Base-by-base conservation (phyloP, 305 asterid genomes). In the Fraxinus floribunda region DNA sequence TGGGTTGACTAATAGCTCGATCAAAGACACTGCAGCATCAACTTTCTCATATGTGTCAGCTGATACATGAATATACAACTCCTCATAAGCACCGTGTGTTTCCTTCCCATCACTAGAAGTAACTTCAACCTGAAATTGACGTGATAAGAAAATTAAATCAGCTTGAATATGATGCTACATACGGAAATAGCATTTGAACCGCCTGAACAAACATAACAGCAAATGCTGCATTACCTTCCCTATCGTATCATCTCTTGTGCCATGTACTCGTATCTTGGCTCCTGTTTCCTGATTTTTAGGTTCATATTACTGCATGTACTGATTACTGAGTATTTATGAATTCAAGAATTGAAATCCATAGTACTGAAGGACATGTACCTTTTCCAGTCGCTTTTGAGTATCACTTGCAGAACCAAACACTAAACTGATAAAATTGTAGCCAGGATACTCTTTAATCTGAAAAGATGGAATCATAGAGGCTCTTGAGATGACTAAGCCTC, bases 1-100 rank as follows among this genome's bases (percentile, higher is more conserved):
- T 75, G 93, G 94, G 82, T 93, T 93, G 85, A 93, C 88, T 38
- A 95, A 87, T 81, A 95, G 90, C 87, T 94, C 97, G 83, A 94
- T 85, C 86, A 95, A 88, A 81, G 95, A 90, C 83, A 94, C 98
- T 30, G 98, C 98, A 73, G 97, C 92, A 88, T 95, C 99, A 71
- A 94, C 90, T 90, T 95, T 95, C 84, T 90, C 98, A 82, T 87
- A 92, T 52, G 99, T 89, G 87, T 94, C 99, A 1, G 98, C 98
- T 52, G 92, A 91, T 84, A 93, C 90, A 79, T 90, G 93, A 83
- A 93, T 92, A 80, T 93, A 91, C 87, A 94, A 85, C 80, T 93
- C 98, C 83, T 90, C 92, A 81, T 85, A 93, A 76, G 85, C 83
- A 84, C 82, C 70, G 76, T 78, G 83, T 9, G 82, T 73, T 78